Evolutionary conservation across 495 filamentous ascomycete species (phyloP).

Genomic region (Neurospora terricola): DNA sequence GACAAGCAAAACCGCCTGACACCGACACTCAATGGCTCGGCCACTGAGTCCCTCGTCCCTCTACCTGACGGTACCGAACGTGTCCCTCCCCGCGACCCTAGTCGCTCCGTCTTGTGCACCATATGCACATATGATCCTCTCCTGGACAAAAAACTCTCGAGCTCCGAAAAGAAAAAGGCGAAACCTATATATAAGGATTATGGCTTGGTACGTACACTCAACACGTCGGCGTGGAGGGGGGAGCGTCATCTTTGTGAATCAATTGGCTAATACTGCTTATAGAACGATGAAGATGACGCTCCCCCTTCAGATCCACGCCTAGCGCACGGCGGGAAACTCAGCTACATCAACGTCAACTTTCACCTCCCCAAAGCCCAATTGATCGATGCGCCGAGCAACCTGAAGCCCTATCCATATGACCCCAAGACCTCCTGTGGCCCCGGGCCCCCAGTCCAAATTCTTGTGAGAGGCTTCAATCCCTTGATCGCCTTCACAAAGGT

Average conservation of each 20-base stretch:
- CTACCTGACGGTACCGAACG: conserved; percentile 34
- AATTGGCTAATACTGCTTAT: conserved; percentile 38
- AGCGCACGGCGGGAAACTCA: conserved; percentile 44
- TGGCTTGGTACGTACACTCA: conserved; percentile 49
- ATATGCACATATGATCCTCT: conserved; percentile 66
- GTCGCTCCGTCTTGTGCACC: conserved; percentile 53
- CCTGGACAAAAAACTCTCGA: conserved; percentile 40
- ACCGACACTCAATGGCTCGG: conserved; percentile 15
- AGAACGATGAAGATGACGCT: conserved; percentile 54
- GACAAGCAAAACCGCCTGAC: conserved; percentile 15
- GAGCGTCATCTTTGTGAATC: conserved; percentile 47
- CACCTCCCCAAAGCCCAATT: conserved; percentile 66
- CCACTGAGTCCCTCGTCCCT: conserved; percentile 39
- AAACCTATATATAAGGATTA: conserved; percentile 67
- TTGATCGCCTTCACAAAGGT: conserved; percentile 71
- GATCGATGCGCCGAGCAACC: conserved; percentile 64
- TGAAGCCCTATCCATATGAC: conserved; percentile 72
- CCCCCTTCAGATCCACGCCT: conserved; percentile 70
- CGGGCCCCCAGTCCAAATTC: conserved; percentile 78
- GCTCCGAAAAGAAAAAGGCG: conserved; percentile 53
- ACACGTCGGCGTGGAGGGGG: conserved; percentile 29
- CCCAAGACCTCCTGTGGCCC: conserved; percentile 71
- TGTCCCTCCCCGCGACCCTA: conserved; percentile 51
- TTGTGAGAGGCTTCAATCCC: conserved; percentile 90
- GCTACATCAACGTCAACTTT: conserved; percentile 51